phyloP scores from a whole-genome alignment of 148 eudicot genomes.

The Cornus kousa region DNA sequence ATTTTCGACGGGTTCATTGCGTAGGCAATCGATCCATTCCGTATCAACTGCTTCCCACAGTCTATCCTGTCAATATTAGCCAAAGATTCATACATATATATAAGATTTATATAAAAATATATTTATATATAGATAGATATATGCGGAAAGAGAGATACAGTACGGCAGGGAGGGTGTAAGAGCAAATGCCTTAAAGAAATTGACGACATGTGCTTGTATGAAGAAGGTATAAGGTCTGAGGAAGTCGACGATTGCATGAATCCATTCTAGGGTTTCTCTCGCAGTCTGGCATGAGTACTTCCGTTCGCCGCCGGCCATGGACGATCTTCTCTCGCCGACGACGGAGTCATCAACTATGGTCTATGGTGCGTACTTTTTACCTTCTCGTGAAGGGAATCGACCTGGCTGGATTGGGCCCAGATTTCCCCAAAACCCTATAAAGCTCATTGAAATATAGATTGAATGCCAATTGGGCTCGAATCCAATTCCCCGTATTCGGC shows the following conservation, averaged over 20 bases:
- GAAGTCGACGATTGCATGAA: slow-evolving; percentile 60
- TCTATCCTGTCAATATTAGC: slow-evolving; percentile 44
- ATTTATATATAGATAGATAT: not conserved
- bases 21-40: slow-evolving; percentile 80
- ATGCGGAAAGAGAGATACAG: not conserved
- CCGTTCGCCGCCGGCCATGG: slow-evolving; percentile 27
- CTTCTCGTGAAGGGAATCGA: too few relatives aligned
- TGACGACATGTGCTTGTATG: slow-evolving; percentile 67
- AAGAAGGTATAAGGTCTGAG: slow-evolving; percentile 61
- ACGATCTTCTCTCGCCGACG: not conserved
- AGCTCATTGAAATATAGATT: too few relatives aligned
- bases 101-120: not conserved
- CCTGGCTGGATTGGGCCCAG: too few relatives aligned
- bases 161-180: not conserved
- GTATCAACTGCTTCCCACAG: slow-evolving; percentile 79
- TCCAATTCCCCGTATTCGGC: too few relatives aligned
- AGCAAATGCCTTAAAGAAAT: slow-evolving; percentile 68
- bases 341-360: too few relatives aligned
- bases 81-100: not conserved
- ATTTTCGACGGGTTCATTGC: slow-evolving; percentile 59
- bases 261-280: slow-evolving; percentile 73
- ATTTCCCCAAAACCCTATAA: too few relatives aligned
- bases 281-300: slow-evolving; percentile 60
- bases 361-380: too few relatives aligned
- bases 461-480: too few relatives aligned